These are phyloP conservation scores for Cyclocybe cylindracea DNA, from an alignment of 768 basidiomycete species.

Conservation along the genomic window DNA sequence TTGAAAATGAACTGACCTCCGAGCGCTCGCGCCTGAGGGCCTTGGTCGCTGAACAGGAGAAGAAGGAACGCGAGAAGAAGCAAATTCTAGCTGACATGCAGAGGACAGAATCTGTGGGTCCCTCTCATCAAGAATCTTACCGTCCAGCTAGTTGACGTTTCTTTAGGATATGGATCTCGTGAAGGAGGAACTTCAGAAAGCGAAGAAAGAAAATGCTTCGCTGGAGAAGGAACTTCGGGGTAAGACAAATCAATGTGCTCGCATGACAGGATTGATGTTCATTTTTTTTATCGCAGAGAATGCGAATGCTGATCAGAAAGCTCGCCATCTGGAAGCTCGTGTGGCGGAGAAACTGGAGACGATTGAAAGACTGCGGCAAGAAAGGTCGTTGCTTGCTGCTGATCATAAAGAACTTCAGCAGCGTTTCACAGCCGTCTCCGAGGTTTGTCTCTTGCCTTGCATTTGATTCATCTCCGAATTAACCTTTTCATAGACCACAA, in stretches of 20 bases:
- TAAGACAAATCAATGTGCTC: conserved; percentile 25
- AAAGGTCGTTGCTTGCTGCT: conserved; percentile 65
- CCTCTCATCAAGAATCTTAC: not conserved
- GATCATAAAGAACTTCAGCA: conserved; percentile 78
- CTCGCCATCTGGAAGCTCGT: conserved; percentile 64
- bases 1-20: conserved; percentile 69
- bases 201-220: conserved; percentile 74
- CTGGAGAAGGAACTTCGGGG: conserved; percentile 76
- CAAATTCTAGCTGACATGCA: conserved; percentile 63
- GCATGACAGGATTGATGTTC: not conserved
- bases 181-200: conserved; percentile 61
- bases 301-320: conserved; percentile 70
- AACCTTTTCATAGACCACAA: conserved; percentile 43
- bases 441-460: conserved; percentile 45
- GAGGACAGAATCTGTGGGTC: conserved; percentile 67
- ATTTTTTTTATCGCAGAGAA: conserved; percentile 45
- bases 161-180: conserved; percentile 79
- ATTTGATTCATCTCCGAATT: not conserved
- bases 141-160: not conserved
- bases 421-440: conserved; percentile 62
- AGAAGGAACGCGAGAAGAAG: conserved; percentile 64
- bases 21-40: conserved; percentile 69
- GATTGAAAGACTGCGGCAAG: conserved; percentile 76
- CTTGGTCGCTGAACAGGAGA: conserved; percentile 63
- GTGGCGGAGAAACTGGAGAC: conserved; percentile 69